Evolutionary conservation across 345 rosid species (phyloP).

Genomic region (Firmiana major): DNA sequence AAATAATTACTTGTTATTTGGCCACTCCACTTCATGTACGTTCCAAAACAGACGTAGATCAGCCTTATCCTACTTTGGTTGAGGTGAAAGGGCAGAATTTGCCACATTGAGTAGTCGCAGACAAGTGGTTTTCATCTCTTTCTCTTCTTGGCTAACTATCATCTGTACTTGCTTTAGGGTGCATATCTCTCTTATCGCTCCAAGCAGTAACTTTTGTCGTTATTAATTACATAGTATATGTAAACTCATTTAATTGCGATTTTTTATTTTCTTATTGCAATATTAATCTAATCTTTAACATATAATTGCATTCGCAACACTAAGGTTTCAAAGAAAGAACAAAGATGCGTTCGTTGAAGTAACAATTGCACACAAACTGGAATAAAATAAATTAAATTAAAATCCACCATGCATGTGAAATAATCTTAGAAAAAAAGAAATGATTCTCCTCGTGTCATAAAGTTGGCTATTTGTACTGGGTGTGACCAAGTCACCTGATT

Average conservation of each 20-base stretch:
- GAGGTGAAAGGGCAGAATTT: background rate
- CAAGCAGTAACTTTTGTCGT: background rate
- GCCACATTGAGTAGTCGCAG: background rate
- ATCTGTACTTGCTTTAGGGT: background rate
- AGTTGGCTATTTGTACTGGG: background rate
- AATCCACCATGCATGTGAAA: background rate
- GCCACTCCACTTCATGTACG: background rate
- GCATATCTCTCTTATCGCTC: background rate
- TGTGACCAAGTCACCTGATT: background rate
- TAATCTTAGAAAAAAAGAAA: background rate
- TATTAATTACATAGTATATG: background rate
- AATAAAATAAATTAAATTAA: background rate
- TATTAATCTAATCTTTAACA: background rate
- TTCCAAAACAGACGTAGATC: background rate
- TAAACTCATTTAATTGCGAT: too few relatives aligned
- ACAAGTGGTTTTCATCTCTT: background rate
- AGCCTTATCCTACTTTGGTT: background rate
- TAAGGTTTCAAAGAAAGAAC: background rate
- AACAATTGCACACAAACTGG: background rate
- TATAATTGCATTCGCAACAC: background rate
- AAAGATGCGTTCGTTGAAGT: background rate
- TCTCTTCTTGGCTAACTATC: background rate
- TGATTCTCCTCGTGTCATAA: background rate
- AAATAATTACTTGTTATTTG: background rate
- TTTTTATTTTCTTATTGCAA: too few relatives aligned